Evolutionary conservation across 139 green algal genomes (phyloP).

Genomic region (Pycnococcus provasolii): DNA sequence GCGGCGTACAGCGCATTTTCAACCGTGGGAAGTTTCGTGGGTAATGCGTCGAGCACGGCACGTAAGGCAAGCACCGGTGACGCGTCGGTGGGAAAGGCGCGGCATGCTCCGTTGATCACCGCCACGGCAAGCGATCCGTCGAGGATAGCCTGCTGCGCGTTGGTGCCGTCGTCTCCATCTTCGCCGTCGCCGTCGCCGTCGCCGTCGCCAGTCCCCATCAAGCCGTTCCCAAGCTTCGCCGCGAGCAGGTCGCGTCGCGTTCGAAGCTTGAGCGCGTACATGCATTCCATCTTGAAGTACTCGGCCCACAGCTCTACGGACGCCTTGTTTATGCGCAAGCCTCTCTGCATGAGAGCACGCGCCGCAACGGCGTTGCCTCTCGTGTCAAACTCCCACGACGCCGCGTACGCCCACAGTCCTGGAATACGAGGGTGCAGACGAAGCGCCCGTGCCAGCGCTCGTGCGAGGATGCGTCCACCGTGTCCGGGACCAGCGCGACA

Average conservation of each 20-base stretch:
- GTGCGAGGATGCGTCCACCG: conserved; percentile 1
- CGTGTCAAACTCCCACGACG: conserved; percentile 74
- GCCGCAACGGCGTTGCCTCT: conserved; percentile 65
- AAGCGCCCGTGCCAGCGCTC: conserved; percentile 62
- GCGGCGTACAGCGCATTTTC: no score
- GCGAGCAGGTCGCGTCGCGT: conserved; percentile 55
- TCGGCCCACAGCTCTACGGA: conserved; percentile 65
- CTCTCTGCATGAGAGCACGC: conserved; percentile 81
- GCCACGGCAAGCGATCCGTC: no score
- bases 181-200: no score
- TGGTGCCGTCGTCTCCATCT: no score
- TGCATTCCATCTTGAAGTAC: conserved; percentile 66
- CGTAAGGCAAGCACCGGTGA: no score
- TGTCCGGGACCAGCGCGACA: conserved; percentile 47
- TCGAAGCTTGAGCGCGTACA: conserved; percentile 63
- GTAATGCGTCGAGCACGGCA: no score
- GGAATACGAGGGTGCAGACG: conserved; percentile 66
- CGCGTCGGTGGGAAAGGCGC: no score
- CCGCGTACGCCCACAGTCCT: conserved; percentile 76
- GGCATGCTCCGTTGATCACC: no score
- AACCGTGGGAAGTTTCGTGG: no score
- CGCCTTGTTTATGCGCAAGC: conserved; percentile 60
- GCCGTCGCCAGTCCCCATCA: no score
- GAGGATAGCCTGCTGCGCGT: no score
- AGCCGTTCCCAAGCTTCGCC: no score